Evolutionary conservation across 805 yeast genomes (phyloP), one percentile per base, ranked within the genome.

Genomic region (Cyberlindnera subsufficiens): DNA sequence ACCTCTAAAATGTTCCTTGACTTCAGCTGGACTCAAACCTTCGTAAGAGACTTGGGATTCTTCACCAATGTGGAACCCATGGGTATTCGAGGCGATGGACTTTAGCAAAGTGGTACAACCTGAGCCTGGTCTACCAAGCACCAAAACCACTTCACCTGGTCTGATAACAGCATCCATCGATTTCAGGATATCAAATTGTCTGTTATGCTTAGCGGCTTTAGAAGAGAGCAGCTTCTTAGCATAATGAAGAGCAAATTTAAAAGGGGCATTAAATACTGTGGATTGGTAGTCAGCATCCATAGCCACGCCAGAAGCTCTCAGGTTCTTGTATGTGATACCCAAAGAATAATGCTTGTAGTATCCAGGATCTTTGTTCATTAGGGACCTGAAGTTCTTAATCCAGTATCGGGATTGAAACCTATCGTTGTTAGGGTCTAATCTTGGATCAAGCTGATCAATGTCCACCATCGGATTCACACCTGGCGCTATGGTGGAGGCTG

Each of bases 71-170:
- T 69, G 59, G 61, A 74, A 78, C 33, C 83, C 85, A 52, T 75
- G 72, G 2, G 82, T 78, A 38, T 71, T 70, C 27, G 76, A 65
- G 32, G 82, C 71, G 37, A 80, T 61, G 6, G 82, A 66, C 53
- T 78, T 78, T 51, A 80, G 65, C 38, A 78, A 63, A 5, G 86
- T 78, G 6, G 86, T 67, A 53, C 86, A 80, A 35, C 86, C 86
- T 30, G 84, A 72, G 52, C 91, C 91, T 1, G 91, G 91, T 61
- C 89, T 74, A 44, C 93, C 91, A 37, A 84, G 66, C 9, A 84
- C 90, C 42, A 83, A 84, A 4, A 83, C 76, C 35, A 82, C 68
- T 47, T 81, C 81, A 43, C 89, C 88, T 3, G 88, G 82, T 42
- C 65, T 66, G 33, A 76, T 56, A 13, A 74, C 49, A 17, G 81